A percentile compares a stretch with the other conserved stretches of the same genome.
Evolutionary conservation across 257 asterid species (phyloP).

Genomic region (Gardenia jasminoides): DNA sequence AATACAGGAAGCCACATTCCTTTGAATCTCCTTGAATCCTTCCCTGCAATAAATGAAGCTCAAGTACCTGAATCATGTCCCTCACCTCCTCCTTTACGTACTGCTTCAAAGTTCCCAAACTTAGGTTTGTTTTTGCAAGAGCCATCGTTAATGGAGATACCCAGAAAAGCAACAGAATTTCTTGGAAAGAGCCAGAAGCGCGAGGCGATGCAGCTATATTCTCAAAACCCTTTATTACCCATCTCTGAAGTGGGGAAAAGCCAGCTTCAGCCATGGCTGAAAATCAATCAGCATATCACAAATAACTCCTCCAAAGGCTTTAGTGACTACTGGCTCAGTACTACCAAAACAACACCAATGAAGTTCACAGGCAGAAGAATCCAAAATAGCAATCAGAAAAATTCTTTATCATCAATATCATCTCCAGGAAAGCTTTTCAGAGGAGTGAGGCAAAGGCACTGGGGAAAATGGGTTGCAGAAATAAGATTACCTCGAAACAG

Average conservation of each 20-base stretch:
- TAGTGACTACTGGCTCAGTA: conserved; percentile 55
- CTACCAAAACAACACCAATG: conserved; percentile 66
- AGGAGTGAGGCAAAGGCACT: conserved; percentile 61
- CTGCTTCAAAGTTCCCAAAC: conserved; percentile 33
- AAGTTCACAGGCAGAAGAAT: conserved; percentile 31
- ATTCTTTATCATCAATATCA: conserved; percentile 11
- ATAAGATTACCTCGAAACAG: conserved; percentile 53
- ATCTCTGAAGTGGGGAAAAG: conserved; percentile 33
- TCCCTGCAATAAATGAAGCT: conserved; percentile 19
- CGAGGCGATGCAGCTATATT: conserved; percentile 7
- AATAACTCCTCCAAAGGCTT: conserved; percentile 44
- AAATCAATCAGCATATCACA: conserved; percentile 28
- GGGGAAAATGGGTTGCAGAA: conserved; percentile 74
- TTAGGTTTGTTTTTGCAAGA: conserved; percentile 51
- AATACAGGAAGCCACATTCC: conserved; percentile 27
- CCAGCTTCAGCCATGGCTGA: conserved; percentile 31
- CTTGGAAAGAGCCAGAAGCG: conserved; percentile 8
- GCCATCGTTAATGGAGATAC: conserved; percentile 29
- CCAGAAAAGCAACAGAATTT: conserved; percentile 31
- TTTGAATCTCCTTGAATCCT: conserved; percentile 33
- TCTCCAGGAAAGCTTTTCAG: conserved; percentile 53
- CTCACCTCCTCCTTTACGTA: conserved; percentile 20
- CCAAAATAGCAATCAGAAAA: conserved; percentile 16
- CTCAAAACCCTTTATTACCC: conserved; percentile 33
- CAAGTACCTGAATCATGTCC: conserved; percentile 15